Evolutionary conservation across 176 grass and related monocot species (phyloP).

Genomic region (Raddia guianensis): DNA sequence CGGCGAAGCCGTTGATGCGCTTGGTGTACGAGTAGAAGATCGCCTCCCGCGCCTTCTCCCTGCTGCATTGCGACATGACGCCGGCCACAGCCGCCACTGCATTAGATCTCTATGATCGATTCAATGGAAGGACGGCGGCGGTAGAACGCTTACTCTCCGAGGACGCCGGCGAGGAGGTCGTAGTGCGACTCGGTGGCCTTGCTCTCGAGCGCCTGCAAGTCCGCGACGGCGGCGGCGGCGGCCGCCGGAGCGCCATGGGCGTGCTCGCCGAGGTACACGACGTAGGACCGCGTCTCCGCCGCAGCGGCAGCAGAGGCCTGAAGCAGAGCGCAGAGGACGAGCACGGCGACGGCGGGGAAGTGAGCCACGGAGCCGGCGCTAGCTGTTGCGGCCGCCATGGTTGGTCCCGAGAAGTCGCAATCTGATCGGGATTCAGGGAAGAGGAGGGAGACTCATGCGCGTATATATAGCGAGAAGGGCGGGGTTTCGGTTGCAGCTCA

Average conservation of each 20-base stretch:
- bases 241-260: slow-evolving; percentile 45
- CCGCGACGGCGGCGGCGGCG: slow-evolving; percentile 1
- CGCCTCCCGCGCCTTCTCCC: slow-evolving; percentile 77
- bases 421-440: neutral
- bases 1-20: slow-evolving; percentile 97
- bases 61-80: slow-evolving; percentile 47
- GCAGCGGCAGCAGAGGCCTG: neutral
- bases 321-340: slow-evolving; percentile 26
- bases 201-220: slow-evolving; percentile 32
- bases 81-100: neutral
- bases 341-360: neutral
- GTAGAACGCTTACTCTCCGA: slow-evolving; percentile 62
- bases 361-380: neutral
- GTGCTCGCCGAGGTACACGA: slow-evolving; percentile 87
- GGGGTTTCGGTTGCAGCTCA: no score
- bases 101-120: neutral
- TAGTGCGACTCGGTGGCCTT: slow-evolving; percentile 54
- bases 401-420: neutral
- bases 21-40: slow-evolving; percentile 98
- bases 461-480: neutral
- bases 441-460: neutral
- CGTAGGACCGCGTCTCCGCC: slow-evolving; percentile 55
- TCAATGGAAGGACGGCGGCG: neutral
- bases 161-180: slow-evolving; percentile 66
- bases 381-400: neutral